Conservation (phyloP, 2,329 filamentous ascomycete genomes). For the Blastomyces gilchristii region DNA sequence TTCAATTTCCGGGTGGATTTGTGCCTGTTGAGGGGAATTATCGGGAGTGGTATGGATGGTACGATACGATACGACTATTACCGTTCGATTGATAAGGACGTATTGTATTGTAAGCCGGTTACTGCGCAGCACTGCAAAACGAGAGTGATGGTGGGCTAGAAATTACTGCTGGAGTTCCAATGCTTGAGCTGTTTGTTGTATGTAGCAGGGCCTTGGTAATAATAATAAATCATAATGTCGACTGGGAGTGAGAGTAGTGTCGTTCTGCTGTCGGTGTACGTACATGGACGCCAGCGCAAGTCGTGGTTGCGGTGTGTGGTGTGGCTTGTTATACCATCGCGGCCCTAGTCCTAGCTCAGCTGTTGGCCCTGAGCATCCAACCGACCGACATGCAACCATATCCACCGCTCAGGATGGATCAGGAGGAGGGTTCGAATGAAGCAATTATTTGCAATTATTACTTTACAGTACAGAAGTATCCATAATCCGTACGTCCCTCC, state of each 20-base stretch:
- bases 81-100: slow-evolving; percentile 2
- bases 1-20: neutral
- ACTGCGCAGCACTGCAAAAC: neutral
- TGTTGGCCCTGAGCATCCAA: neutral
- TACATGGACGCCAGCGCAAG: neutral
- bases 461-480: neutral
- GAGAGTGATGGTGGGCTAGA: neutral
- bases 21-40: neutral
- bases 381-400: neutral
- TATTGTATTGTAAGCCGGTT: too few species aligned
- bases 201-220: neutral
- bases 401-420: neutral
- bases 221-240: neutral
- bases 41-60: neutral
- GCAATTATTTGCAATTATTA: neutral
- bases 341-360: neutral
- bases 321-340: neutral
- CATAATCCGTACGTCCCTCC: neutral
- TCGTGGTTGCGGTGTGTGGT: neutral
- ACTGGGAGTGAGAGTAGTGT: too few species aligned
- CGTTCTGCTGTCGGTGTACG: neutral
- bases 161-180: neutral
- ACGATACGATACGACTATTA: neutral
- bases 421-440: neutral
- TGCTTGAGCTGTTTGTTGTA: neutral